Evolutionary conservation across 495 filamentous ascomycete species (phyloP), one percentile per base, ranked within the genome.

Genomic region (Penicillium antarcticum): DNA sequence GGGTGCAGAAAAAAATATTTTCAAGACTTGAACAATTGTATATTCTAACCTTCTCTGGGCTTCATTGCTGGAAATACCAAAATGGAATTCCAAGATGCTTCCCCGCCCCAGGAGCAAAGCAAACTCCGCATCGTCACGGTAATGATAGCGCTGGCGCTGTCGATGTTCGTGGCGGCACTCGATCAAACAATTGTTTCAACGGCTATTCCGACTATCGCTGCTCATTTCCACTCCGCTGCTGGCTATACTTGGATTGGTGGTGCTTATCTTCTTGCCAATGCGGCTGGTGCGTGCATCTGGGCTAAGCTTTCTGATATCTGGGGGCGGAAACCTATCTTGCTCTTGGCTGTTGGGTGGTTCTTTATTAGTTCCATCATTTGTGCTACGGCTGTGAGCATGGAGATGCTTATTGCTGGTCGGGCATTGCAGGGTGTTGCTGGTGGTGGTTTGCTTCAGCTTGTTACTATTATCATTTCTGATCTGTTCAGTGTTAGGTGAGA

Each of bases 191-290:
- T 86, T 35, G 71, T 84, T 53, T 76, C 83, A 7, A 86, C 82
- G 2, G 76, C 81, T 13, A 77, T 85, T 29, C 82, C 83, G 1
- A 79, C 77, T 1, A 81, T 84, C 34, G 68, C 81, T 2, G 62
- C 75, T 1, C 69, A 83, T 23, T 67, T 88, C n/a, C 65, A 81
- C 29, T 81, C 82, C 13, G 76, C 77, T 7, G 65, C 79, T 2
- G 83, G 84, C 19, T 86, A 85, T 63, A 71, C 77, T 29, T 87
- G 85, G 85, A 82, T 88, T 49, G 84, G 84, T 17, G 80, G 77
- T 35, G 83, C 86, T 10, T 90, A 86, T 55, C 65, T 81, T 32
- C 70, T 81, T 14, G 76, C 78, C 3, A 78, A 74, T 60, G 75
- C 80, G 0, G 78, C 80, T n/a, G 71, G 68, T 24, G 64, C 68